phyloP scores from a whole-genome alignment of 495 filamentous ascomycete genomes.

The Cryomyces minteri region DNA sequence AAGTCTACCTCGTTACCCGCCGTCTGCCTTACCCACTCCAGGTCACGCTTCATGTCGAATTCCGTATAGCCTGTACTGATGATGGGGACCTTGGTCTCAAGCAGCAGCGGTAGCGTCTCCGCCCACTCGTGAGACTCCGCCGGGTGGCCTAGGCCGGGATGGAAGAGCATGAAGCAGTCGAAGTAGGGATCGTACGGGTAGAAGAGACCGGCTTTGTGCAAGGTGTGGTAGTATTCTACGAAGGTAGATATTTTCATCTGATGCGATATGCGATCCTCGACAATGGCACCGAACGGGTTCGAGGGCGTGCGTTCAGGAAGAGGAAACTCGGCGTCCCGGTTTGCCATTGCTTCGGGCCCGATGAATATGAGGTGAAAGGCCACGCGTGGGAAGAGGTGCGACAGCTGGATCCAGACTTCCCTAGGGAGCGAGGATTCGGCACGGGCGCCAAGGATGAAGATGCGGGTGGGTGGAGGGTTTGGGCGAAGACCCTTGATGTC shows the following conservation, averaged over 20 bases:
- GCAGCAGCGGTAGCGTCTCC: constrained; percentile 67
- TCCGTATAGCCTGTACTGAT: constrained; percentile 91
- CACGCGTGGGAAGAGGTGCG: constrained; percentile 70
- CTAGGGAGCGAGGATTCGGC: constrained; percentile 91
- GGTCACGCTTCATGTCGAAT: constrained; percentile 81
- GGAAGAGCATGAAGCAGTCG: constrained; percentile 89
- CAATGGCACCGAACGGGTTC: constrained; percentile 84
- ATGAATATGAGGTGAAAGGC: constrained; percentile 82
- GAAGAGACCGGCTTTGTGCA: constrained; percentile 78
- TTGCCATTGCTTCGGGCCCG: constrained; percentile 85
- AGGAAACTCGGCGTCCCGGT: constrained; percentile 77
- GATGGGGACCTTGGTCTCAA: constrained; percentile 90
- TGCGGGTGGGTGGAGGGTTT: constrained; percentile 66
- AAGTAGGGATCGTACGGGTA: constrained; percentile 94
- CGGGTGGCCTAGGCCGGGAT: constrained; percentile 88
- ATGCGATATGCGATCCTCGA: constrained; percentile 71
- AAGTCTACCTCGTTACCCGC: constrained; percentile 81
- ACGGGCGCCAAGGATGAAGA: constrained; percentile 90
- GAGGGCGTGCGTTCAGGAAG: constrained; percentile 61
- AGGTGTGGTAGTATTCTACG: constrained; percentile 94
- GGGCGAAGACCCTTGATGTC: constrained; percentile 64
- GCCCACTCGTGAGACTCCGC: constrained; percentile 85
- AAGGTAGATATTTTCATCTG: constrained; percentile 91
- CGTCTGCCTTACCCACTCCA: constrained; percentile 70
- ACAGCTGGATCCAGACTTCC: constrained; percentile 82